Conservation (phyloP, 2,329 filamentous ascomycete genomes). For the Coniochaeta sp. region DNA sequence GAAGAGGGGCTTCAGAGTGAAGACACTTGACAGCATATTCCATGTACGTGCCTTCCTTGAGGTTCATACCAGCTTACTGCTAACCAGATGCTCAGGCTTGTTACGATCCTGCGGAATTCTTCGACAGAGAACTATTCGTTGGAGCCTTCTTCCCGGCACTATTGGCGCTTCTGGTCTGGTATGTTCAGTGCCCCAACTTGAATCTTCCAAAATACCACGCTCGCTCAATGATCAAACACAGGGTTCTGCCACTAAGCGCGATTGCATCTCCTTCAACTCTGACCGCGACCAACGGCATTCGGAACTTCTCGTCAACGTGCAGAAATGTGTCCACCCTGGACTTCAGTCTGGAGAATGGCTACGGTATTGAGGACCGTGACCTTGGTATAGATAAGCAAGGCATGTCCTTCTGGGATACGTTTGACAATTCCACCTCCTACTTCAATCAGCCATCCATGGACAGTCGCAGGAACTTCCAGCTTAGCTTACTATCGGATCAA, state of each 20-base stretch:
- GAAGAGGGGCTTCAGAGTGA: slow-evolving; percentile 5
- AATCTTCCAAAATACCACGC: not conserved
- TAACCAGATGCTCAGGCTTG: not conserved
- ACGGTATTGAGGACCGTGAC: slow-evolving; percentile 3
- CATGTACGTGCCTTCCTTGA: slow-evolving; percentile 3
- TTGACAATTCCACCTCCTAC: slow-evolving; percentile 1
- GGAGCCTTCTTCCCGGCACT: not conserved
- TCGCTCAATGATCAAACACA: not conserved
- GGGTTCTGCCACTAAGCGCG: slow-evolving; percentile 8
- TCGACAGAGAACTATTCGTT: not conserved
- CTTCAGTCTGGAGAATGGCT: slow-evolving; percentile 7
- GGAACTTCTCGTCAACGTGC: slow-evolving; percentile 3
- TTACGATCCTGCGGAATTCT: not conserved
- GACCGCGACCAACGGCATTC: slow-evolving; percentile 1
- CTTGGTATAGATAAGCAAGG: slow-evolving; percentile 2
- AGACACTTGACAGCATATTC: slow-evolving; percentile 9
- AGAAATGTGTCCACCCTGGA: slow-evolving; percentile 6
- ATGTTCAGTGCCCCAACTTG: not conserved
- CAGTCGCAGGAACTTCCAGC: slow-evolving; percentile 3
- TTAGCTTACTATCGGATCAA: slow-evolving; percentile 6
- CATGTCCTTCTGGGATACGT: slow-evolving; percentile 7
- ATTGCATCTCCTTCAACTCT: slow-evolving; percentile 11
- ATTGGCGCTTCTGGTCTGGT: not conserved
- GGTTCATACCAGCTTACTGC: not conserved
- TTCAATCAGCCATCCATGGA: slow-evolving; percentile 7